Conservation (phyloP, 768 basidiomycete genomes). For the Phlebiopsis gigantea region DNA sequence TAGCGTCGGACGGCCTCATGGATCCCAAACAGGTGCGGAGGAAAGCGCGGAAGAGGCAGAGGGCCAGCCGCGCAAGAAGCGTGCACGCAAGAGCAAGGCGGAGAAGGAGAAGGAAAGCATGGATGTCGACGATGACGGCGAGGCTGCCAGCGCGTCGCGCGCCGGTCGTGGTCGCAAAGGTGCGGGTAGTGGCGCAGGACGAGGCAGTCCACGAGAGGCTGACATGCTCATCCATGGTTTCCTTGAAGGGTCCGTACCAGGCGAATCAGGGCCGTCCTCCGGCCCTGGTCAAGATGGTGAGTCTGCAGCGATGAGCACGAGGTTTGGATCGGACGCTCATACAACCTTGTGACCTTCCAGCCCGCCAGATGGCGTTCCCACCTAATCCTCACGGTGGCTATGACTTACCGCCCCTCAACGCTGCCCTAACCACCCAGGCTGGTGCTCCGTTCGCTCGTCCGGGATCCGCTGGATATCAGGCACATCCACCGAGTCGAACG, state of each 20-base stretch:
- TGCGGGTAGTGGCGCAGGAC: constrained; percentile 1
- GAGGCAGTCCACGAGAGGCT: constrained; percentile 1
- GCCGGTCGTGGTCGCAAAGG: background rate
- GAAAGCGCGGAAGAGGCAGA: constrained; percentile 36
- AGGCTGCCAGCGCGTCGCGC: background rate
- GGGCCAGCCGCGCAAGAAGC: constrained; percentile 50
- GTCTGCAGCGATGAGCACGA: background rate
- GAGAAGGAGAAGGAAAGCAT: constrained; percentile 36
- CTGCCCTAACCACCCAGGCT: constrained; percentile 33
- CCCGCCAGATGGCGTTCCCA: constrained; percentile 22
- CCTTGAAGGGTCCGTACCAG: background rate
- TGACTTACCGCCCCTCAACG: constrained; percentile 56
- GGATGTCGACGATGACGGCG: constrained; percentile 47
- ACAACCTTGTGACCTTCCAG: constrained; percentile 8
- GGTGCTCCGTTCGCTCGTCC: constrained; percentile 54
- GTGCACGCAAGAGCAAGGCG: constrained; percentile 32
- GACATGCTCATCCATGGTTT: constrained; percentile 2
- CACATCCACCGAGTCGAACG: constrained; percentile 54
- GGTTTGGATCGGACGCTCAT: constrained; percentile 10
- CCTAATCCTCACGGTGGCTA: constrained; percentile 38
- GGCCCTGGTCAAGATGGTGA: background rate
- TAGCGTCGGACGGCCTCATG: constrained; percentile 59
- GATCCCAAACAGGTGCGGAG: constrained; percentile 34
- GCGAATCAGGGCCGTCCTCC: constrained; percentile 1
- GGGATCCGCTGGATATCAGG: constrained; percentile 30